Base-by-base conservation (phyloP, 2,329 filamentous ascomycete genomes). In the Cercospora nicotianae region DNA sequence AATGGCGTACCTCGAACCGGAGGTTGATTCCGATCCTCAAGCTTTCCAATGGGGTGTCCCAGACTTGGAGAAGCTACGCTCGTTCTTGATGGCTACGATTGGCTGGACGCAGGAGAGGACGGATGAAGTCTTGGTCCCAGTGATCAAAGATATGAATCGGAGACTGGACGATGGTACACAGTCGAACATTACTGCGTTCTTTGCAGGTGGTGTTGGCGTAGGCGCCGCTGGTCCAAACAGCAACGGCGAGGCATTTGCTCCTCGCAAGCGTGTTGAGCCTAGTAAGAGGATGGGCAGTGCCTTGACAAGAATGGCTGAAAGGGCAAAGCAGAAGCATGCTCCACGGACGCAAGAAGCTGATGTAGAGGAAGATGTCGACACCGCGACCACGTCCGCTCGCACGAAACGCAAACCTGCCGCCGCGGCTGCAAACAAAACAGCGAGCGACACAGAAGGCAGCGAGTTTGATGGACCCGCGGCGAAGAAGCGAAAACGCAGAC, bases 1-100 rank as follows among this genome's bases (percentile, higher is more conserved):
- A 66, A 86, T 91, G 9, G 95, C 96, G 1, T 99, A 99, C 77
- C 81, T 94, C 0, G 80, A 91, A 3, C 95, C 95, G 0, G 92
- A 96, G 72, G 94, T 98, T 10, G 95, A 99, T 78, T 83, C 81
- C 63, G 90, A 89, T 72, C 85, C 90, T 0, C 90, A 95, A 73
- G 81, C 84, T 0, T 99, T 99, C 77, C 91, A 95, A 78, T 99
- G 96, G 95, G 95, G 95, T 31, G 91, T 97, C 0, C 95, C 95
- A 0, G 94, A 99, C 77, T 85, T 99, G 0, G 92, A 95, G 69
- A 92, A 92, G 0, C 82, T 99, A 69, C 84, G 96, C 6, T 84
- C 86, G 28, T 99, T 95, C 75, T 83, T 99, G 42, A 97, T 96
- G 91, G 83, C 87, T 1, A 97, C 94, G 1, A 92, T 99, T 73